A percentile compares a stretch with the other conserved stretches of the same genome.
Conservation (phyloP, 352 stramenopile genomes). For the Ophiocytium majus region DNA sequence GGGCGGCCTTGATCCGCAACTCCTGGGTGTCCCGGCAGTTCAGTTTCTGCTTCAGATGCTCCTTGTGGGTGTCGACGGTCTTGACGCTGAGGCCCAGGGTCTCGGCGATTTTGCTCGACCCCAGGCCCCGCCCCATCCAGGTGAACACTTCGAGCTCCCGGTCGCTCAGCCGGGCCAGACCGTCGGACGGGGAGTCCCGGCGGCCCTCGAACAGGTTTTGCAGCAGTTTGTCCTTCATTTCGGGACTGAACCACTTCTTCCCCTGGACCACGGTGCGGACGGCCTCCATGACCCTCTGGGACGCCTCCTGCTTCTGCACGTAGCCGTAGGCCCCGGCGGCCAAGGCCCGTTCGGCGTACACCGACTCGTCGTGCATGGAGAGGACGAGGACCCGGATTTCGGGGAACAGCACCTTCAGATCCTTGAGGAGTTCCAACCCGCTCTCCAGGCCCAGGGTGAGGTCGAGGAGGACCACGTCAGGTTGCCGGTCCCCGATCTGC, state of each 20-base stretch:
- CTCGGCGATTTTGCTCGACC: neutral
- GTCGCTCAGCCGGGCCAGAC: neutral
- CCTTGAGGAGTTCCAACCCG: neutral
- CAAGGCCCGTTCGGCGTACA: neutral
- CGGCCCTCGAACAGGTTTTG: too few species aligned
- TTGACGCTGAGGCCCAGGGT: neutral
- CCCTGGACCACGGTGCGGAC: neutral
- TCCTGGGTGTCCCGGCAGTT: too few species aligned
- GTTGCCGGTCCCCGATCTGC: neutral
- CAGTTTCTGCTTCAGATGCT: neutral
- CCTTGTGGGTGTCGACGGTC: neutral
- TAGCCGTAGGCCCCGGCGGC: neutral
- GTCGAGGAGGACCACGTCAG: neutral
- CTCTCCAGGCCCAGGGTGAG: neutral
- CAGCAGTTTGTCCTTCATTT: constrained; percentile 11
- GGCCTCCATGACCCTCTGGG: neutral
- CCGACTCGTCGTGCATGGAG: neutral
- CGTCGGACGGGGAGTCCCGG: too few species aligned
- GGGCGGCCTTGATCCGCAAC: too few species aligned
- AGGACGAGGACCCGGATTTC: neutral
- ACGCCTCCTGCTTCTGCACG: neutral
- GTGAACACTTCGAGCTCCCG: neutral
- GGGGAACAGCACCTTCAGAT: neutral
- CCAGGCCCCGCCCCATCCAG: neutral
- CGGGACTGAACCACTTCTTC: neutral